These are phyloP conservation scores for Acanthamoeba royreba DNA, from an alignment of 208 protist genomes.

Conservation along the genomic window DNA sequence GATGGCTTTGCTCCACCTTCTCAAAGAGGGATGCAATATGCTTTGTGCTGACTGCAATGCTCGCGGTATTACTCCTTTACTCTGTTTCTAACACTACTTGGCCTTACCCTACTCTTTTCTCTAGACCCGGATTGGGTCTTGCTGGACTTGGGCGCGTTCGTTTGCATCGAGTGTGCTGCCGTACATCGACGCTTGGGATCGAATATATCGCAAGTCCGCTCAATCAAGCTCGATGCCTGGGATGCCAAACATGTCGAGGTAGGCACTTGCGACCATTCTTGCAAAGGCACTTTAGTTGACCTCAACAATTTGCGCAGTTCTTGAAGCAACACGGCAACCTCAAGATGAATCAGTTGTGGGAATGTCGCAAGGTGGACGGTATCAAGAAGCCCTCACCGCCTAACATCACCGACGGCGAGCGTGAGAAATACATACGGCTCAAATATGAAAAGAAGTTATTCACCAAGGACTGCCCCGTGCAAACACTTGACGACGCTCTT, in stretches of 20 bases:
- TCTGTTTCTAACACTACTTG: too few relatives aligned
- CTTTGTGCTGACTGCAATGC: neutral
- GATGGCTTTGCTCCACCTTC: neutral
- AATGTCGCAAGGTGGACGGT: neutral
- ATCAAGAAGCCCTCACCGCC: neutral
- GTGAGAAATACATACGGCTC: conserved; percentile 30
- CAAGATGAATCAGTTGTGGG: conserved; percentile 23
- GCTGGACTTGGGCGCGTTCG: conserved; percentile 18
- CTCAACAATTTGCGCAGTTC: neutral
- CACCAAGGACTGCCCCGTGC: neutral
- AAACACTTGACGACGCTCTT: neutral
- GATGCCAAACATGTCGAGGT: neutral
- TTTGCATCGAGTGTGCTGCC: conserved; percentile 37
- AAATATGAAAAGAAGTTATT: conserved; percentile 46
- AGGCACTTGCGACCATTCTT: neutral
- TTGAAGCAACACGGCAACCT: conserved; percentile 24
- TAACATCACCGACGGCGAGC: neutral
- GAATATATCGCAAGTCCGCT: conserved; percentile 15
- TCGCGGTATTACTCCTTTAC: neutral
- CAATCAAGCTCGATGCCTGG: conserved; percentile 8
- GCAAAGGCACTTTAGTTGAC: too few relatives aligned
- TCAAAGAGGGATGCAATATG: neutral
- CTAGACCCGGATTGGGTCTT: conserved; percentile 18
- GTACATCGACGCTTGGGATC: neutral
- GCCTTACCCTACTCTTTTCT: neutral